phyloP scores from a whole-genome alignment of 768 basidiomycete genomes.

The Russula sp. region DNA sequence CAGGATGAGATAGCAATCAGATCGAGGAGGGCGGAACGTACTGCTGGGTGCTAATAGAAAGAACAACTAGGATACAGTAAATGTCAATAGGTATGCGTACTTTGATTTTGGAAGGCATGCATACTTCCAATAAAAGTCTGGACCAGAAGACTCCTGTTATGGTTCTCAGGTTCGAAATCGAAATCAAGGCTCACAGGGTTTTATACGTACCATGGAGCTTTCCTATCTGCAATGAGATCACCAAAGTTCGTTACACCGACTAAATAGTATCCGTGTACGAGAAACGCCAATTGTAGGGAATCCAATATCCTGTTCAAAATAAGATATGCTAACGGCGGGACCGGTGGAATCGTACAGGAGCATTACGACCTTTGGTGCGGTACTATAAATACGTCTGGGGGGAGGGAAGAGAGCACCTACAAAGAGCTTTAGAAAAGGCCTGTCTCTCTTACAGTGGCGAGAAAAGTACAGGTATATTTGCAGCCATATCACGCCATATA shows the following conservation, averaged over 20 bases:
- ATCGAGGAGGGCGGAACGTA: background rate
- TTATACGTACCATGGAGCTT: conserved; percentile 1
- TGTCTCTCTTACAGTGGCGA: background rate
- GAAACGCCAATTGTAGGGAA: background rate
- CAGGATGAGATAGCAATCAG: background rate
- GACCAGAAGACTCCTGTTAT: conserved; percentile 2
- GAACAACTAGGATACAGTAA: background rate
- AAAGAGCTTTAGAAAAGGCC: background rate
- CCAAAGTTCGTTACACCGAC: conserved; percentile 6
- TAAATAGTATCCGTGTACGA: conserved; percentile 5
- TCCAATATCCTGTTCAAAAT: background rate
- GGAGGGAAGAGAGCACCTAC: background rate
- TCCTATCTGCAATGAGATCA: background rate
- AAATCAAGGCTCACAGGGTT: background rate
- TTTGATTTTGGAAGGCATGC: background rate
- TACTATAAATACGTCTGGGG: background rate
- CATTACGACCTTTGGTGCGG: background rate
- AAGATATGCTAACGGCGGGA: background rate
- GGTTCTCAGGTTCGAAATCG: background rate
- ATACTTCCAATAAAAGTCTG: conserved; percentile 1
- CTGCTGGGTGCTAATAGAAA: conserved; percentile 1
- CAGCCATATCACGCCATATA: conserved; percentile 7
- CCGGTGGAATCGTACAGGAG: background rate
- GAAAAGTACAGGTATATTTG: conserved; percentile 4
- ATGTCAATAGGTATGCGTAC: background rate